Base-by-base conservation (phyloP, 2,329 filamentous ascomycete genomes). In the Akanthomyces lecanii region DNA sequence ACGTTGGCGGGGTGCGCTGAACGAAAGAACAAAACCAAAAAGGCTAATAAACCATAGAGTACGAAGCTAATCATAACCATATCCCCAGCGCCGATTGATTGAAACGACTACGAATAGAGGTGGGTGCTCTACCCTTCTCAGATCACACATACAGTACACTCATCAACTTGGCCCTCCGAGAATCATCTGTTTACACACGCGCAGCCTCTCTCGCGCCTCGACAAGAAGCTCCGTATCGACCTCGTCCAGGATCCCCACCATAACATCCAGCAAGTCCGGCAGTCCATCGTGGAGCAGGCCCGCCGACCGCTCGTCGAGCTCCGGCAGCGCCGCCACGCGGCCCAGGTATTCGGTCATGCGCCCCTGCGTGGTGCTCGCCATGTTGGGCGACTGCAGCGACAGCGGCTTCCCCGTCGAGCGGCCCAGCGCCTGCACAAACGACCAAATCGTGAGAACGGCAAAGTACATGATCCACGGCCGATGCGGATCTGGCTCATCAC, bases 381-480 rank as follows among this genome's bases (percentile, higher is more conserved):
- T 48, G 76, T 80, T 78, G 1, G 77, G 84, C 38, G 72, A 73
- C 65, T 85, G 81, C 42, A 74, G 78, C 72, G 75, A 82, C 63
- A 77, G 72, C 11, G 74, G 75, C 51, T 76, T 77, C 51, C 88
- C 79, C 55, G 67, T 0, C 85, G 68, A 68, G 8, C 69, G 87
- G 60, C 92, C 89, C 16, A 94, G 77, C 0, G 92, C 91, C 69
- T 87, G 92, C 3, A 91, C 91, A 70, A 94, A 97, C 4, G 86
- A 89, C 91, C 92, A 97, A 12, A 97, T 91, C 55, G 91, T 89
- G 60, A 97, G 78, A 0, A 88, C 86, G 0, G 92, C 90, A 69
- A 94, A 94, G 76, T 96, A 97, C 72, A 97, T 83, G 50, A 96
- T 90, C 92, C 92, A 97, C 0, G 92, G 91, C 30, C 92, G 83